Evolutionary conservation across 345 rosid genomes (phyloP).

Genomic region (Camelina laxa): DNA sequence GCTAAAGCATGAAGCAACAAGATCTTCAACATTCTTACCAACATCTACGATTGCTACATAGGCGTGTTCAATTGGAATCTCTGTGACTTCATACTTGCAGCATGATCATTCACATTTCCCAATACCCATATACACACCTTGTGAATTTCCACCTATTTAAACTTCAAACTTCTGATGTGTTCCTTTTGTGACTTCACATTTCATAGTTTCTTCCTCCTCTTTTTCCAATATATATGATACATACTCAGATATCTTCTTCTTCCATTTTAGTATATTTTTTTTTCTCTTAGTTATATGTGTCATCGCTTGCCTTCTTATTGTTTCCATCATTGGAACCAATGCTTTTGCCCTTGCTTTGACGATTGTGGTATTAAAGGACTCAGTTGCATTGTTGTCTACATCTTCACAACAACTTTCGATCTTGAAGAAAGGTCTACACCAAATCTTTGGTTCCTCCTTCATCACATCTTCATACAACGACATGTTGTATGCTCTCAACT

Average conservation of each 20-base stretch:
- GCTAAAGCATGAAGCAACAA: not conserved
- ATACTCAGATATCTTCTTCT: not conserved
- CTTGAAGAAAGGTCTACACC: not conserved
- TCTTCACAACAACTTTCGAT: not conserved
- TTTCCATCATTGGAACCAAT: slow-evolving; percentile 5
- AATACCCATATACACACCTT: not conserved
- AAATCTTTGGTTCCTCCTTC: not conserved
- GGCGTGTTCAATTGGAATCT: not conserved
- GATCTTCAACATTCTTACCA: not conserved
- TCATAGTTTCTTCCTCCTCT: not conserved
- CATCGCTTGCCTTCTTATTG: not conserved
- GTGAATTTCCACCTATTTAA: not conserved
- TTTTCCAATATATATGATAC: not conserved
- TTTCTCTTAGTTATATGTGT: not conserved
- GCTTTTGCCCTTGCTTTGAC: not conserved
- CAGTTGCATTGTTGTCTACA: not conserved
- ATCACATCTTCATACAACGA: not conserved
- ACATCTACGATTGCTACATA: not conserved
- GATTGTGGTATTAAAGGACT: not conserved
- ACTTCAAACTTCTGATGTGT: not conserved
- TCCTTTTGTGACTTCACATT: not conserved
- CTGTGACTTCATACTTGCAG: not conserved
- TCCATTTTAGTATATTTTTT: not conserved
- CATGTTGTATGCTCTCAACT: not conserved
- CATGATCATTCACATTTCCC: not conserved